Evolutionary conservation across 1,139 yeast species (phyloP), one percentile per base, ranked within the genome.

Genomic region (Lodderomyces oxycetoniae): DNA sequence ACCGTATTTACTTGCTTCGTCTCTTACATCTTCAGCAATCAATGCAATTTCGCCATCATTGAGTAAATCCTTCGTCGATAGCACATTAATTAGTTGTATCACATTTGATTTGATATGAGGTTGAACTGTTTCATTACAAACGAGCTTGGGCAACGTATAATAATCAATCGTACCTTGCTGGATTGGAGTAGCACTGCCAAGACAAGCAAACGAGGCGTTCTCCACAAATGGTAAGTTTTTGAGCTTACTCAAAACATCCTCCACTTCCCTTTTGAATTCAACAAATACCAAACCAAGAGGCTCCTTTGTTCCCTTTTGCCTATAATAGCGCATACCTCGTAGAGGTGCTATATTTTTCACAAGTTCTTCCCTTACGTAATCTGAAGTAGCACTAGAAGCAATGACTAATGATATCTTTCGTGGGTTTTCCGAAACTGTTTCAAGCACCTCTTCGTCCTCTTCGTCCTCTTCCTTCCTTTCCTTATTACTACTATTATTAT

Each of bases 31-130:
- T 20, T 33, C 22, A 9, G 28, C 27, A 16, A 81, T 63, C 35
- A 75, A 77, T 12, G 65, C 57, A 40, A 65, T 74, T 32, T 66
- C 73, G 0, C 54, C 56, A 31, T 71, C 75, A 33, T 77, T 77
- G 15, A 68, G 58, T 34, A 83, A 57, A 40, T 86, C 94, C 35
- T 74, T 75, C 1, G 81, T 72, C 1, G 82, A 71, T 1, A 85
- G 71, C 26, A 77, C 62, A 48, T 88, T 88, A 31, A 84, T 56
- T 9, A 88, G 55, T 42, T 81, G 77, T 17, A 88, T 53, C 1
- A 83, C 88, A 9, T 57, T 67, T 48, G 86, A 74, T 33, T 56
- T 57, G 3, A 62, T 57, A 36, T 67, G 75, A 3, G 59, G 52
- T 2, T 55, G 45, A 1, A 58, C 64, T 27, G 49, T 43, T 41